Percentiles rank a stretch among this genome's conserved stretches.
Evolutionary conservation across 2,329 filamentous ascomycete species (phyloP).

Genomic region (Pseudogymnoascus sp.): DNA sequence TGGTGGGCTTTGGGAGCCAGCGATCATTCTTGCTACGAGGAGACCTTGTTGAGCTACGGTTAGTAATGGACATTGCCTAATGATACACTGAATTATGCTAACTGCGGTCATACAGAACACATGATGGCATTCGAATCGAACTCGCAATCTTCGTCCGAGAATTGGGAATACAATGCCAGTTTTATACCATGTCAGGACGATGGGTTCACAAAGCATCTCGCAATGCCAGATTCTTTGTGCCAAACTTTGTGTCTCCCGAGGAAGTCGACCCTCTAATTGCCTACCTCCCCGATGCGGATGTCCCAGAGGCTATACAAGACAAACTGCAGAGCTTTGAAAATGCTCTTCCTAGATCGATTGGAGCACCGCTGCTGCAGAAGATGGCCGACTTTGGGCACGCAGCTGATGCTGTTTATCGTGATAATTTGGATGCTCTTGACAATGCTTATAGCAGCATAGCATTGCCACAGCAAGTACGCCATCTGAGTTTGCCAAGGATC

Average conservation of each 20-base stretch:
- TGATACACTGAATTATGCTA: conserved; percentile 3
- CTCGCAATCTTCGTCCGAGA: conserved; percentile 42
- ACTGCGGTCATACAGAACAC: conserved; percentile 15
- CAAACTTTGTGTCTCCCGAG: conserved; percentile 35
- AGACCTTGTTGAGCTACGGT: conserved; percentile 28
- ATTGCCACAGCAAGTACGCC: conserved; percentile 33
- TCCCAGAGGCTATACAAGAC: conserved; percentile 28
- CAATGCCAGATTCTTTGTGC: conserved; percentile 36
- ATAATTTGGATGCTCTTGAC: conserved; percentile 38
- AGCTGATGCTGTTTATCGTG: conserved; percentile 39
- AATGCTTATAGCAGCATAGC: conserved; percentile 40
- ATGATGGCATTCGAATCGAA: conserved; percentile 20
- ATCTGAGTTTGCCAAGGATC: neutral
- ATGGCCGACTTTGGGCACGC: conserved; percentile 37
- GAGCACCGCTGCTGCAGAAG: conserved; percentile 34
- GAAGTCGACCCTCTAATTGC: conserved; percentile 36
- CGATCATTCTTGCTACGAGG: conserved; percentile 27
- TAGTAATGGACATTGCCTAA: conserved; percentile 9
- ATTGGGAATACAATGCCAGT: conserved; percentile 34
- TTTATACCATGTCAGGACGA: conserved; percentile 41
- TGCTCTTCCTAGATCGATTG: conserved; percentile 37
- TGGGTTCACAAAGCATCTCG: conserved; percentile 34
- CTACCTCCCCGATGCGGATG: conserved; percentile 35
- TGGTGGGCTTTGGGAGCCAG: conserved; percentile 35
- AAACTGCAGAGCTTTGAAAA: conserved; percentile 31